phyloP scores from a whole-genome alignment of 2,329 filamentous ascomycete genomes.

The Fusarium nisikadoi region DNA sequence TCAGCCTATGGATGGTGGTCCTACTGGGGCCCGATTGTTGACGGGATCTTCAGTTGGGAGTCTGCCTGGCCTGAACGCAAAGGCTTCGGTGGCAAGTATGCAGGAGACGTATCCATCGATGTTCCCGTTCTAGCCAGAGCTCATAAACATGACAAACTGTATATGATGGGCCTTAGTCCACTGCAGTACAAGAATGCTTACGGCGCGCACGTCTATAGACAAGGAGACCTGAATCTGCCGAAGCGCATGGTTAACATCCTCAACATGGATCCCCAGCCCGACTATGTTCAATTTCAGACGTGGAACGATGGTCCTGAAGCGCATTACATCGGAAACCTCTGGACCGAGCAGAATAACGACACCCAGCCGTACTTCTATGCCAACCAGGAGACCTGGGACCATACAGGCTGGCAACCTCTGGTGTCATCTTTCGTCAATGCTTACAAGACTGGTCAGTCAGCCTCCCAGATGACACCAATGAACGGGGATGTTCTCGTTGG shows the following conservation, averaged over 20 bases:
- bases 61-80: background rate
- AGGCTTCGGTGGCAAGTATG: background rate
- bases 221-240: background rate
- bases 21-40: background rate
- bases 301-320: background rate
- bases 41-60: background rate
- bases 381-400: background rate
- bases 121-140: background rate
- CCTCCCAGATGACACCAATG: background rate
- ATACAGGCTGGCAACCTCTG: background rate
- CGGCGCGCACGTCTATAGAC: background rate
- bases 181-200: background rate
- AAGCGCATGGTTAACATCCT: background rate
- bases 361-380: background rate
- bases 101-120: background rate
- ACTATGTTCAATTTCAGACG: background rate
- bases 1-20: background rate
- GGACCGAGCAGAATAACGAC: background rate
- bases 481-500: background rate
- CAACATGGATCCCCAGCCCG: background rate
- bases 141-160: background rate
- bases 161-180: background rate
- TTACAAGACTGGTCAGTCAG: background rate
- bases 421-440: background rate
- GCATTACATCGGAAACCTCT: background rate